Percentiles rank a stretch among this genome's conserved stretches.
Evolutionary conservation across 441 rosid genomes (phyloP).

Genomic region (Viola pubescens): DNA sequence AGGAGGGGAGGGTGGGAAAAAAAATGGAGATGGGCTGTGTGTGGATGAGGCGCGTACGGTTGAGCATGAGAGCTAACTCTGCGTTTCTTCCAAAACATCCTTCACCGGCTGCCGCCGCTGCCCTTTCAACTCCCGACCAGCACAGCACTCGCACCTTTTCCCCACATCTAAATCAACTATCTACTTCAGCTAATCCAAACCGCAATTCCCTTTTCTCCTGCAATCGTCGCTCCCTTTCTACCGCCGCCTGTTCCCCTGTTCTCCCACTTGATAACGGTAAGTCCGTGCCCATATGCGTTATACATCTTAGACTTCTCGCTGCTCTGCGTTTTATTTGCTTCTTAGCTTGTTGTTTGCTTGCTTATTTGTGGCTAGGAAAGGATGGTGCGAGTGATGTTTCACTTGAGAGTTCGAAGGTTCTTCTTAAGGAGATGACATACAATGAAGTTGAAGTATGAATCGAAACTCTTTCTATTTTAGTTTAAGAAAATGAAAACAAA

Average conservation of each 20-base stretch:
- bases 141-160: slow-evolving; percentile 15
- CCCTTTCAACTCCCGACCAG: slow-evolving; percentile 9
- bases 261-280: slow-evolving; percentile 22
- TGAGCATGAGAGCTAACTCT: slow-evolving; percentile 15
- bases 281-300: not conserved
- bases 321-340: not conserved
- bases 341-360: not conserved
- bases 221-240: slow-evolving; percentile 21
- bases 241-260: slow-evolving; percentile 14
- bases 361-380: slow-evolving; percentile 12
- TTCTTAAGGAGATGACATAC: slow-evolving; percentile 69
- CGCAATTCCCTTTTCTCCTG: slow-evolving; percentile 19
- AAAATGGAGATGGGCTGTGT: slow-evolving; percentile 35
- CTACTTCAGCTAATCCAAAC: slow-evolving; percentile 13
- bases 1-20: not conserved
- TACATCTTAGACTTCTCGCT: not conserved
- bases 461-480: not conserved
- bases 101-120: slow-evolving; percentile 18
- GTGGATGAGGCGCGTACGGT: slow-evolving; percentile 43
- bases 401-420: slow-evolving; percentile 32
- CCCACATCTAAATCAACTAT: slow-evolving; percentile 10
- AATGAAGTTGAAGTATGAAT: slow-evolving; percentile 49
- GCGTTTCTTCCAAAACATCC: slow-evolving; percentile 18
- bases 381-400: slow-evolving; percentile 14
- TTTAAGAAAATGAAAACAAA: not conserved